A percentile compares a stretch with the other conserved stretches of the same genome.
These are phyloP conservation scores for Mimosa pudica DNA, from an alignment of 306 rosid species.

Conservation along the genomic window DNA sequence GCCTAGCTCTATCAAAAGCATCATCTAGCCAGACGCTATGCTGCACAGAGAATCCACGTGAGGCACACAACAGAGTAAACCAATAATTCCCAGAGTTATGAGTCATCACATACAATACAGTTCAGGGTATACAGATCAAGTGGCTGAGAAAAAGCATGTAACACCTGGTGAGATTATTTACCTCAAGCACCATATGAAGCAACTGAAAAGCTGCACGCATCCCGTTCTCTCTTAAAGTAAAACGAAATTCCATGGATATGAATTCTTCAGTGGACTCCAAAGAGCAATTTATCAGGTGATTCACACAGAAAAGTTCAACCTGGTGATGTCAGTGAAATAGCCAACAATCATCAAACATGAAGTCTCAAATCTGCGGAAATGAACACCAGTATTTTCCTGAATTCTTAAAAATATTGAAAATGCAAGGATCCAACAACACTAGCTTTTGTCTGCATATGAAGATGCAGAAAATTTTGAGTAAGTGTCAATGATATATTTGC, in stretches of 20 bases:
- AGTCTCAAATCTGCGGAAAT: slow-evolving; percentile 2
- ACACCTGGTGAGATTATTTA: slow-evolving; percentile 40
- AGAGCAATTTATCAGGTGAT: slow-evolving; percentile 94
- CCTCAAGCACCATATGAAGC: slow-evolving; percentile 99
- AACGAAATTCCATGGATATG: slow-evolving; percentile 97
- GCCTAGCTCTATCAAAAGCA: slow-evolving; percentile 96
- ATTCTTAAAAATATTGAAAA: not conserved
- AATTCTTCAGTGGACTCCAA: slow-evolving; percentile 98
- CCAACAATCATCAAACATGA: slow-evolving; percentile 32
- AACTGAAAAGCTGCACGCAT: slow-evolving; percentile 99
- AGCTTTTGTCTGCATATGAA: not conserved
- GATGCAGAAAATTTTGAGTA: slow-evolving; percentile 12
- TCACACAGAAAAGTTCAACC: slow-evolving; percentile 99
- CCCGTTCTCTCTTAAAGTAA: slow-evolving; percentile 91
- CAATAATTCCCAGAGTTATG: not conserved
- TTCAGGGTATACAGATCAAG: slow-evolving; percentile 3
- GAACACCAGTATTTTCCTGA: not conserved
- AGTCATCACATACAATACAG: slow-evolving; percentile 12
- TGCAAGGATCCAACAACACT: not conserved
- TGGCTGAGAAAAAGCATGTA: not conserved
- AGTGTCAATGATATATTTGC: not conserved
- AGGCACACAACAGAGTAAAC: slow-evolving; percentile 22
- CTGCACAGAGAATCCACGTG: slow-evolving; percentile 59
- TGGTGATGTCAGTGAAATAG: slow-evolving; percentile 39
- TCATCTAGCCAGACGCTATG: slow-evolving; percentile 98